Evolutionary conservation across 768 basidiomycete species (phyloP).

Genomic region (Naganishia vishniacii): DNA sequence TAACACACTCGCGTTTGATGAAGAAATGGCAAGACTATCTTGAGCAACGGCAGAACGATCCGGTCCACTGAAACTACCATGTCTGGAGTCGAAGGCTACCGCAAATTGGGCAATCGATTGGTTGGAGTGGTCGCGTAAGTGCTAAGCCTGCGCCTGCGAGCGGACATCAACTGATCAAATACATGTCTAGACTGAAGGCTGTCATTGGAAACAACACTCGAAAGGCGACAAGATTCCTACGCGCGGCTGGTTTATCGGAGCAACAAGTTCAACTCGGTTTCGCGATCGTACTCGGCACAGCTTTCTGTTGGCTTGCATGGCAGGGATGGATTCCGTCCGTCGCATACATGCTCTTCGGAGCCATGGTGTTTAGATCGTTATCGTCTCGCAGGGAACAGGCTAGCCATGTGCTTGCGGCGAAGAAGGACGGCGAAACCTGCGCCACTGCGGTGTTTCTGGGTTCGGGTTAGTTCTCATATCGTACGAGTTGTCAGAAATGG

Average conservation of each 20-base stretch:
- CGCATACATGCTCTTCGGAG: slow-evolving; percentile 3
- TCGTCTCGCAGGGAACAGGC: neutral
- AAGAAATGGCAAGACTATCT: slow-evolving; percentile 8
- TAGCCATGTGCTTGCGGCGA: neutral
- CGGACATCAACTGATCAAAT: too few relatives aligned
- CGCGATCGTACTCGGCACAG: neutral
- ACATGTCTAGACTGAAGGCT: neutral
- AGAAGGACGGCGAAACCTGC: slow-evolving; percentile 44
- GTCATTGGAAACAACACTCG: neutral
- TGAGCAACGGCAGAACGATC: neutral
- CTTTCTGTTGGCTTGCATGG: neutral
- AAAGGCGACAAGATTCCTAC: neutral
- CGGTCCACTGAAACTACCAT: neutral
- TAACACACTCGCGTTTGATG: neutral
- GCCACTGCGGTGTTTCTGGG: slow-evolving; percentile 81
- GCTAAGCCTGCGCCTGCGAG: too few relatives aligned
- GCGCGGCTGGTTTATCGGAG: neutral
- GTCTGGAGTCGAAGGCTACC: neutral
- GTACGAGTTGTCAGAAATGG: slow-evolving; percentile 12
- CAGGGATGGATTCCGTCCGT: slow-evolving; percentile 7
- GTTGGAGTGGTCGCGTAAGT: slow-evolving; percentile 12
- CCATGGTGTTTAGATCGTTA: slow-evolving; percentile 2
- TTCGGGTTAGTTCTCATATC: slow-evolving; percentile 60
- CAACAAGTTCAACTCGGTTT: neutral
- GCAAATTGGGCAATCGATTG: slow-evolving; percentile 1